These are phyloP conservation scores for Leccinum variicolor DNA, from an alignment of 768 basidiomycete species.

Conservation along the genomic window DNA sequence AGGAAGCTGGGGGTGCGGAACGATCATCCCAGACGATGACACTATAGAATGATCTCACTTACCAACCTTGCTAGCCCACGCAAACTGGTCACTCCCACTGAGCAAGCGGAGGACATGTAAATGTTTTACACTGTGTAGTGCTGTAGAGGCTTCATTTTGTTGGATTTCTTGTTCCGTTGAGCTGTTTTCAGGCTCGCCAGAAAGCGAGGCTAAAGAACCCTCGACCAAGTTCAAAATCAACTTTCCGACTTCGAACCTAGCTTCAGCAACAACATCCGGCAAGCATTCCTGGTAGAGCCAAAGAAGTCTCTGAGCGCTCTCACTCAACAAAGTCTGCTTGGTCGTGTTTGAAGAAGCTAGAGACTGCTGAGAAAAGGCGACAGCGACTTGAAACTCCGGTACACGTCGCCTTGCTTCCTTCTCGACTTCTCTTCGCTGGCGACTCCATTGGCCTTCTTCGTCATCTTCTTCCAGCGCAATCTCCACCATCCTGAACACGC, in stretches of 20 bases:
- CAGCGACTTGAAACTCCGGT: slow-evolving; percentile 84
- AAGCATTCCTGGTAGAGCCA: slow-evolving; percentile 83
- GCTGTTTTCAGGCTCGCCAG: slow-evolving; percentile 1
- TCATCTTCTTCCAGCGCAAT: slow-evolving; percentile 57
- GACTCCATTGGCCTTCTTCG: slow-evolving; percentile 70
- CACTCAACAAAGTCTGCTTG: slow-evolving; percentile 63
- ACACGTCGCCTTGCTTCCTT: slow-evolving; percentile 70
- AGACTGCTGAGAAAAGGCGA: slow-evolving; percentile 71
- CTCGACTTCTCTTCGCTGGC: slow-evolving; percentile 63
- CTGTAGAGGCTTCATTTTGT: slow-evolving; percentile 12
- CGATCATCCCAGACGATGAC: neutral
- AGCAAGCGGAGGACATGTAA: slow-evolving; percentile 76
- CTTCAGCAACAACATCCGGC: slow-evolving; percentile 71
- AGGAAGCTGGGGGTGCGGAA: slow-evolving; percentile 31
- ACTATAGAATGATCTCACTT: slow-evolving; percentile 19
- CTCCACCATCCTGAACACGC: slow-evolving; percentile 47
- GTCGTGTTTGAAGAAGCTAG: slow-evolving; percentile 31
- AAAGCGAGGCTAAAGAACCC: slow-evolving; percentile 22
- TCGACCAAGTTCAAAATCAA: slow-evolving; percentile 51
- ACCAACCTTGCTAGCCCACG: slow-evolving; percentile 76
- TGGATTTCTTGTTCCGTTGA: slow-evolving; percentile 12
- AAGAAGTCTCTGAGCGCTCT: slow-evolving; percentile 76
- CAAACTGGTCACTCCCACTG: slow-evolving; percentile 75
- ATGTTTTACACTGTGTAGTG: slow-evolving; percentile 57
- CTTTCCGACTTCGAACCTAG: slow-evolving; percentile 84